Base-by-base conservation (phyloP, 1,284 basidiomycete genomes). In the Xerocomus amazonicus region DNA sequence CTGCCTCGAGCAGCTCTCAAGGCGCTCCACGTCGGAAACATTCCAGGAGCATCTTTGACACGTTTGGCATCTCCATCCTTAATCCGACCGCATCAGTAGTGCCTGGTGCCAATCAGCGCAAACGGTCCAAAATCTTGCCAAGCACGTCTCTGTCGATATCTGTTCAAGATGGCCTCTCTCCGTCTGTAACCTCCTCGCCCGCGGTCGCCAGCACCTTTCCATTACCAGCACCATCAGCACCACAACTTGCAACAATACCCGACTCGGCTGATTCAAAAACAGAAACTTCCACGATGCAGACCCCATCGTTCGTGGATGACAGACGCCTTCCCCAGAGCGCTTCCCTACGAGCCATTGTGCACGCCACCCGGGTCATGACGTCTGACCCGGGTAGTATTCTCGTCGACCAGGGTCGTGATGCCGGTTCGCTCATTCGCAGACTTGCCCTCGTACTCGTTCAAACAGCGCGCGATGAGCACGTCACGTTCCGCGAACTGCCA, bases 301-400 rank as follows among this genome's bases (percentile, higher is more conserved):
- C 68, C 23, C 62, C 59, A 1, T 60, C 62, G 23, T 31, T 68
- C 10, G 16, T 43, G 7, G 58, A 65, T 29, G 67, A 71, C 27
- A 70, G 70, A 19, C 55, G 63, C 16, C 52, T 41, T 14, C 61
- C 52, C 4, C 87, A 87, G 61, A 84, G 84, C 3, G 63, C 81
- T 0, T 77, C 82, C 0, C 60, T 92, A 7, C 79, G 79, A n/a
- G 89, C 90, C 0, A 89, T 92, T 48, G 77, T 80, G n/a, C 82
- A 90, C 50, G 88, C 89, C 0, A 92, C 87, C n/a, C 82, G 92
- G 1, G 86, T 95, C 33, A 89, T 95, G 83, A 90, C 89, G 0
- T 77, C 83, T 3, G 90, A 91, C 57, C 80, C 90, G 0, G 72
- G 76, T 10, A 90, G 88, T 53, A 81, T 94, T 47, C 76, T 94